Percentiles rank a stretch among this genome's conserved stretches.
phyloP scores from a whole-genome alignment of 169 alveolate species.

The Plasmodium fragile region DNA sequence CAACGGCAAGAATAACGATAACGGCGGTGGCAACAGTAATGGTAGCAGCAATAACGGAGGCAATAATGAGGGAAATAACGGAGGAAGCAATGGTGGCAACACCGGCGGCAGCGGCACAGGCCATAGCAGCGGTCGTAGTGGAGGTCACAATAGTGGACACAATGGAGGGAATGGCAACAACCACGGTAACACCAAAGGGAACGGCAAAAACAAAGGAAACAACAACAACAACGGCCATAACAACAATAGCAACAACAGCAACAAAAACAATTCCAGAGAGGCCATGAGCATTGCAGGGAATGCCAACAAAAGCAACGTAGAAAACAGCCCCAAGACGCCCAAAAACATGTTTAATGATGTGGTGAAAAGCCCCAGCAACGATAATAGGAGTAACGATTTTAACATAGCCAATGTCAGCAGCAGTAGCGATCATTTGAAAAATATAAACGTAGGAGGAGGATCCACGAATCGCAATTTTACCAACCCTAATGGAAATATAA shows the following conservation, averaged over 20 bases:
- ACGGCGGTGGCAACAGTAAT: not conserved
- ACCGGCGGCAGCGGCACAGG: not conserved
- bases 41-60: not conserved
- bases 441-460: not conserved
- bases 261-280: constrained; percentile 6
- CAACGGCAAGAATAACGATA: not conserved
- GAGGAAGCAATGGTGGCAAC: not conserved
- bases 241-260: not conserved
- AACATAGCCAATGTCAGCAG: not conserved
- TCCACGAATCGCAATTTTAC: constrained; percentile 10
- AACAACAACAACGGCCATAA: not conserved
- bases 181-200: not conserved
- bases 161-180: constrained; percentile 7
- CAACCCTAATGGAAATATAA: constrained; percentile 4
- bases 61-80: not conserved
- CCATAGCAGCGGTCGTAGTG: not conserved
- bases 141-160: not conserved
- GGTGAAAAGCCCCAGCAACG: not conserved
- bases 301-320: constrained; percentile 1
- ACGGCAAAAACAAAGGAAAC: not conserved
- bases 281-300: not conserved
- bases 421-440: constrained; percentile 8
- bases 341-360: constrained; percentile 20
- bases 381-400: constrained; percentile 31
- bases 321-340: constrained; percentile 13